Percentiles rank a stretch among this genome's conserved stretches.
phyloP scores from a whole-genome alignment of 2,329 filamentous ascomycete species.

The Penicillium digitatum region DNA sequence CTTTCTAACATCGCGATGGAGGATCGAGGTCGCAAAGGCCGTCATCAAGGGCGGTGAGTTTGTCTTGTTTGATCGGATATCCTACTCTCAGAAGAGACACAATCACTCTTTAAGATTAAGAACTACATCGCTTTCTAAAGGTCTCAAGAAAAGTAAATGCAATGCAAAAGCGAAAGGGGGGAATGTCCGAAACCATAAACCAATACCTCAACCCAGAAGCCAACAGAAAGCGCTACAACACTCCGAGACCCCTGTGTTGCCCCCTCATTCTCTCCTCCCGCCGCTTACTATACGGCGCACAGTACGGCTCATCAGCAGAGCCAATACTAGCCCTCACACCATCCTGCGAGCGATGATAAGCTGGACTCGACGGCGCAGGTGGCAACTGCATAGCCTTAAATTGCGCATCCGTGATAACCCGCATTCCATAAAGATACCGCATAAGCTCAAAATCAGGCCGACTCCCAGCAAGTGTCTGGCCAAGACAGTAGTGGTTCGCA shows the following conservation, averaged over 20 bases:
- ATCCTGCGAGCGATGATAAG: constrained; percentile 38
- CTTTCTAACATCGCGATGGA: neutral
- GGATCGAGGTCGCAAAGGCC: constrained; percentile 8
- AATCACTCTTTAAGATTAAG: neutral
- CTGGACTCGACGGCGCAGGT: constrained; percentile 36
- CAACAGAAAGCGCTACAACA: constrained; percentile 15
- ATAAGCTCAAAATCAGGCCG: constrained; percentile 45
- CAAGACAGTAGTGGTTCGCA: constrained; percentile 39
- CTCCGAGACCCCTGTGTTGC: constrained; percentile 33
- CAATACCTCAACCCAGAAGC: neutral
- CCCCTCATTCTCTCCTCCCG: constrained; percentile 39
- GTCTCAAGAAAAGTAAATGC: constrained; percentile 6
- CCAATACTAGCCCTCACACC: constrained; percentile 36
- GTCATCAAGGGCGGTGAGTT: constrained; percentile 22
- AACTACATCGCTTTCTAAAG: neutral
- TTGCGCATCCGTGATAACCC: constrained; percentile 43
- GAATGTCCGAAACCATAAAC: constrained; percentile 14
- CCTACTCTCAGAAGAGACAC: neutral
- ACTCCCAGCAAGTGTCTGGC: constrained; percentile 40
- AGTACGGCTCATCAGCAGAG: constrained; percentile 41
- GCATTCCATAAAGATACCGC: constrained; percentile 43
- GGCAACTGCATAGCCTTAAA: constrained; percentile 44
- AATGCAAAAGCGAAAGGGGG: constrained; percentile 13
- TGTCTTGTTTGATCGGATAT: constrained; percentile 21
- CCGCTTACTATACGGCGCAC: constrained; percentile 37